These are phyloP conservation scores for Ophioceras dolichostomum DNA, from an alignment of 2,329 filamentous ascomycete genomes.

Conservation along the genomic window DNA sequence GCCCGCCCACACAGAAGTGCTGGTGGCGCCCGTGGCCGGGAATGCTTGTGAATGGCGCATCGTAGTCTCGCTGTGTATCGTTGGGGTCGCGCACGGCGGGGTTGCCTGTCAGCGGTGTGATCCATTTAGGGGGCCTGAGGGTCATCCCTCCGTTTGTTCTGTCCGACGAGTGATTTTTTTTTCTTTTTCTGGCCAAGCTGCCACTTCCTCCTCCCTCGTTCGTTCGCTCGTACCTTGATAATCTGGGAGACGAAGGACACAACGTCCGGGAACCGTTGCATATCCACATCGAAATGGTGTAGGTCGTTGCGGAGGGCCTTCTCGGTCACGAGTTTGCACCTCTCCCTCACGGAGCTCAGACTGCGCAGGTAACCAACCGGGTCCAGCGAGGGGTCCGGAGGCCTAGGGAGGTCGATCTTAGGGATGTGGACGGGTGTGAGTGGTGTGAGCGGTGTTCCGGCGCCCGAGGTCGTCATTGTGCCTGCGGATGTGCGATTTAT, in stretches of 20 bases:
- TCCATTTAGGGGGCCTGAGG: too few species aligned
- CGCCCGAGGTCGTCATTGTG: slow-evolving; percentile 23
- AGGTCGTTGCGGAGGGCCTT: slow-evolving; percentile 69
- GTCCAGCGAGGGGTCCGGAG: slow-evolving; percentile 78
- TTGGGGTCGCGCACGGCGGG: too few species aligned
- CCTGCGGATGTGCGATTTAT: slow-evolving; percentile 38
- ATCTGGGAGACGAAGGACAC: slow-evolving; percentile 83
- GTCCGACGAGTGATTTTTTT: too few species aligned
- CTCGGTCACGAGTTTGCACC: slow-evolving; percentile 59
- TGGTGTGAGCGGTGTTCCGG: slow-evolving; percentile 36
- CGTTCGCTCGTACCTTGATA: slow-evolving; percentile 73
- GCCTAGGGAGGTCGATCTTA: slow-evolving; percentile 68
- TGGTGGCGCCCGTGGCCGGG: slow-evolving; percentile 81
- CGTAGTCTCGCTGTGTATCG: slow-evolving; percentile 36
- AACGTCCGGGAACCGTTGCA: slow-evolving; percentile 71
- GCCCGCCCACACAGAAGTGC: slow-evolving; percentile 71
- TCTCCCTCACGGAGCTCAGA: slow-evolving; percentile 75
- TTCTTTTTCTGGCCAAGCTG: slow-evolving; percentile 1
- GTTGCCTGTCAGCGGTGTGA: too few species aligned
- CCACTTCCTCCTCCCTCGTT: neutral
- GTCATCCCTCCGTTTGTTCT: too few species aligned
- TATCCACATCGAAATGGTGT: slow-evolving; percentile 80
- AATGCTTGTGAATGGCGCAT: slow-evolving; percentile 48
- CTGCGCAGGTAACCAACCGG: slow-evolving; percentile 85
- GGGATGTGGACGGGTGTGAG: slow-evolving; percentile 46